Conservation (phyloP, 2,329 filamentous ascomycete genomes). For the Talaromyces amestolkiae region DNA sequence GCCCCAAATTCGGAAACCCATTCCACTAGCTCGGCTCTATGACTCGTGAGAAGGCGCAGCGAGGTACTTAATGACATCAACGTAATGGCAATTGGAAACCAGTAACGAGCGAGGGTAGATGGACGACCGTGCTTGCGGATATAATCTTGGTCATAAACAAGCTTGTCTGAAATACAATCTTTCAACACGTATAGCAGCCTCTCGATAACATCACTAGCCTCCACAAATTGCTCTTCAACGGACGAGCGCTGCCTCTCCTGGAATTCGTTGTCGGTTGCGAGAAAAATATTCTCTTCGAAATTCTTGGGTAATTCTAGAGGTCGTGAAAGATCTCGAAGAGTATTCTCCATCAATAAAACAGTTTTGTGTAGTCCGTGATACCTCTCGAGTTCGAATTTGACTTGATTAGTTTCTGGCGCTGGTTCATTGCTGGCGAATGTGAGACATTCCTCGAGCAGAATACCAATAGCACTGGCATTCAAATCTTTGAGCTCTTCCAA, state of each 20-base stretch:
- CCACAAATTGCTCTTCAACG: neutral
- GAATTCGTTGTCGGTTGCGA: neutral
- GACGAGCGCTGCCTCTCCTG: conserved; percentile 5
- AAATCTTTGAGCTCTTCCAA: conserved; percentile 10
- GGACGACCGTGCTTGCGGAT: conserved; percentile 71
- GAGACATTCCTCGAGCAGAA: conserved; percentile 19
- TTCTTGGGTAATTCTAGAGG: neutral
- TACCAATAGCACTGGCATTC: conserved; percentile 17
- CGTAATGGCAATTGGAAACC: conserved; percentile 71
- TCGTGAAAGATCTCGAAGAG: conserved; percentile 11
- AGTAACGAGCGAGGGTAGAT: conserved; percentile 74
- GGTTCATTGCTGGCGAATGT: conserved; percentile 12
- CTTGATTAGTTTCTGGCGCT: neutral
- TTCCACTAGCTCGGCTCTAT: conserved; percentile 70
- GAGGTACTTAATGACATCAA: conserved; percentile 83
- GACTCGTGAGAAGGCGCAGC: conserved; percentile 72
- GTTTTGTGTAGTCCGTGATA: conserved; percentile 10
- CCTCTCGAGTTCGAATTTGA: conserved; percentile 5
- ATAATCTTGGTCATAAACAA: conserved; percentile 59
- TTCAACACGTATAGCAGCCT: conserved; percentile 60
- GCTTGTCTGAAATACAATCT: conserved; percentile 66
- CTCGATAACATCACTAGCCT: conserved; percentile 28
- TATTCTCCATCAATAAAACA: conserved; percentile 14
- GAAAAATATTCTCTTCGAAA: conserved; percentile 16
- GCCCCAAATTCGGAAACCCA: conserved; percentile 78